Percentiles rank a stretch among this genome's conserved stretches.
phyloP scores from a whole-genome alignment of 192 early-diverging fungal genomes.

The Jimgerdemannia lactiflua region DNA sequence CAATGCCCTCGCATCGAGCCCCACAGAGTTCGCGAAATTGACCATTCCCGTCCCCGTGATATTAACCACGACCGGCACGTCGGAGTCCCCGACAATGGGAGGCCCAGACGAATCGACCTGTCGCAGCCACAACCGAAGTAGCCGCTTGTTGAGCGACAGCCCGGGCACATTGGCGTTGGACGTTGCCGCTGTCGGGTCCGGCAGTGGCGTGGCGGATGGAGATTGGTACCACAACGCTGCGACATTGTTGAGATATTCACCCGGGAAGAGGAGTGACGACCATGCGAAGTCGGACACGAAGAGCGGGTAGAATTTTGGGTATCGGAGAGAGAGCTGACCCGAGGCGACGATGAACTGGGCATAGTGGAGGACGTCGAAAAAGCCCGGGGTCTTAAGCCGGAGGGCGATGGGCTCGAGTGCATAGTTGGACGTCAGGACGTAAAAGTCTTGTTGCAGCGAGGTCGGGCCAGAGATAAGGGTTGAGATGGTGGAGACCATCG shows the following conservation, averaged over 20 bases:
- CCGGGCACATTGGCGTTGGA: neutral
- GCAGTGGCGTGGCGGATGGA: neutral
- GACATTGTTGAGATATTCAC: slow-evolving; percentile 1
- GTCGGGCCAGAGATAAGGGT: slow-evolving; percentile 16
- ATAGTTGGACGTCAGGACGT: slow-evolving; percentile 26
- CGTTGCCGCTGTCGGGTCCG: neutral
- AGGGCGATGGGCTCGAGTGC: slow-evolving; percentile 25
- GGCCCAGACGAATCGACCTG: neutral
- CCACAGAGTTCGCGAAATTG: slow-evolving; percentile 20
- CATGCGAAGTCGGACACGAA: slow-evolving; percentile 48
- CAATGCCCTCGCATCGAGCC: slow-evolving; percentile 16
- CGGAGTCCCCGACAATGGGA: neutral
- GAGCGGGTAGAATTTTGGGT: slow-evolving; percentile 41
- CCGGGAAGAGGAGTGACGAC: slow-evolving; percentile 21
- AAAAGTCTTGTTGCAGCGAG: slow-evolving; percentile 16
- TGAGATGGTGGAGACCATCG: neutral
- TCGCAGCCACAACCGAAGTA: neutral
- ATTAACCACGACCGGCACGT: slow-evolving; percentile 8
- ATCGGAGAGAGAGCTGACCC: slow-evolving; percentile 42
- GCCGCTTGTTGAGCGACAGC: neutral
- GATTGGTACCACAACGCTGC: neutral
- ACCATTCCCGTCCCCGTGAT: slow-evolving; percentile 24
- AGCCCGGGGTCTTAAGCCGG: slow-evolving; percentile 43
- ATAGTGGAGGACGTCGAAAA: slow-evolving; percentile 50
- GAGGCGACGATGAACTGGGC: slow-evolving; percentile 45